These are phyloP conservation scores for Thelephora terrestris DNA, from an alignment of 1,284 basidiomycete species.

Conservation along the genomic window DNA sequence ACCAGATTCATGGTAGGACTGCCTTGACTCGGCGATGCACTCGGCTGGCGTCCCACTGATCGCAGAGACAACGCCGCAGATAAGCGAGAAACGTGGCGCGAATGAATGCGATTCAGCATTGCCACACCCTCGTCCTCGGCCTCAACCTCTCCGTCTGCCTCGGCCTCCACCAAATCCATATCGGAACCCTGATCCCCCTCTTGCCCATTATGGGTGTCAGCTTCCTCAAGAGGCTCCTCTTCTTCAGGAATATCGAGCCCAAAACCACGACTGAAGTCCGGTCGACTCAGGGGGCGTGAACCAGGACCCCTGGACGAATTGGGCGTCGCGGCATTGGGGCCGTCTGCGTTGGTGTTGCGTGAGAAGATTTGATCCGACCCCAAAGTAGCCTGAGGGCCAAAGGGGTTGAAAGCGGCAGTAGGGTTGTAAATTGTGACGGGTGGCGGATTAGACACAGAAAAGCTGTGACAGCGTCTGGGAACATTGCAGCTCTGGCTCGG, in stretches of 20 bases:
- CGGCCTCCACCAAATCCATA: slow-evolving; percentile 21
- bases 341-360: slow-evolving; percentile 15
- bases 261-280: slow-evolving; percentile 69
- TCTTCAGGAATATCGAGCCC: slow-evolving; percentile 70
- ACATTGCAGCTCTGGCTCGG: slow-evolving; percentile 28
- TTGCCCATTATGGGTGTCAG: slow-evolving; percentile 25
- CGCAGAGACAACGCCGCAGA: slow-evolving; percentile 56
- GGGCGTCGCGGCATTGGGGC: slow-evolving; percentile 13
- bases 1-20: slow-evolving; percentile 10
- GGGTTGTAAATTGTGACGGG: slow-evolving; percentile 29
- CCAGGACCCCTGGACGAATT: slow-evolving; percentile 8
- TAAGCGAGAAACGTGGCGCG: slow-evolving; percentile 58
- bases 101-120: slow-evolving; percentile 46
- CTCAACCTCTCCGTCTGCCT: slow-evolving; percentile 24
- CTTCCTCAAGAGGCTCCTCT: slow-evolving; percentile 29
- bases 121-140: slow-evolving; percentile 28
- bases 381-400: slow-evolving; percentile 43
- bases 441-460: slow-evolving; percentile 56
- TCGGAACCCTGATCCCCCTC: slow-evolving; percentile 27
- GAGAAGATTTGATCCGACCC: slow-evolving; percentile 36
- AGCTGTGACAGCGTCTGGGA: slow-evolving; percentile 54
- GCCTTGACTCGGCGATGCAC: slow-evolving; percentile 6
- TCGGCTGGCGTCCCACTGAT: slow-evolving; percentile 41
- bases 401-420: slow-evolving; percentile 44
- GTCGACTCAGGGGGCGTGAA: slow-evolving; percentile 41